phyloP scores from a whole-genome alignment of 352 stramenopile genomes.

The Phytophthora uliginosa region DNA sequence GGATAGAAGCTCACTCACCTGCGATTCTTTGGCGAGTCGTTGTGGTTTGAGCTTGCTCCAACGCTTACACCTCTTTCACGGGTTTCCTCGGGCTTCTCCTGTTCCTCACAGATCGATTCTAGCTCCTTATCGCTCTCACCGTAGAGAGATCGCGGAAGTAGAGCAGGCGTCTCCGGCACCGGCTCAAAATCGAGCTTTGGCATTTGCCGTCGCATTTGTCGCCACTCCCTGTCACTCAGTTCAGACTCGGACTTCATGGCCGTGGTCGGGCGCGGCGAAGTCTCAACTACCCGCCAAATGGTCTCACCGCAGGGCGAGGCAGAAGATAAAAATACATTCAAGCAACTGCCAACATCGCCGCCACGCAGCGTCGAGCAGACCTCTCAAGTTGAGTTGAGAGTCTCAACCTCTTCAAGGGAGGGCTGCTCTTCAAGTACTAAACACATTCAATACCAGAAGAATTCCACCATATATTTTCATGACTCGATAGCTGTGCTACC shows the following conservation, averaged over 20 bases:
- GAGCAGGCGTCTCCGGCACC: conserved; percentile 62
- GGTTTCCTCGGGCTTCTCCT: conserved; percentile 9
- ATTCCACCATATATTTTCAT: conserved; percentile 23
- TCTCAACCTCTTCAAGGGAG: too few relatives aligned
- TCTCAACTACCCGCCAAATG: not conserved
- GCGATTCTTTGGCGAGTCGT: conserved; percentile 20
- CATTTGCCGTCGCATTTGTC: conserved; percentile 65
- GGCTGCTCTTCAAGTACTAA: too few relatives aligned
- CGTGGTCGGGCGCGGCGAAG: not conserved
- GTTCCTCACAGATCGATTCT: not conserved
- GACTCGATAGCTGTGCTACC: conserved; percentile 8
- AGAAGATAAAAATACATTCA: conserved; percentile 11
- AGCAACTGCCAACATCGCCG: not conserved
- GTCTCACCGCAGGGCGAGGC: too few relatives aligned
- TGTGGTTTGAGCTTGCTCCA: conserved; percentile 5
- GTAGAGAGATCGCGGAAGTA: conserved; percentile 53
- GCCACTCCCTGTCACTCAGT: conserved; percentile 66
- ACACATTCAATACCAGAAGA: not conserved
- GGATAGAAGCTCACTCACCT: not conserved
- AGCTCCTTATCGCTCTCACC: conserved; percentile 25
- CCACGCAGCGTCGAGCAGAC: too few relatives aligned
- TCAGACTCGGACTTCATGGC: conserved; percentile 28
- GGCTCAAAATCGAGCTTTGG: conserved; percentile 71
- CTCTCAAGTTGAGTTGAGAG: too few relatives aligned
- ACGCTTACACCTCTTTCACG: not conserved